phyloP scores from a whole-genome alignment of 2,329 filamentous ascomycete genomes.

The Clathrospora elynae region DNA sequence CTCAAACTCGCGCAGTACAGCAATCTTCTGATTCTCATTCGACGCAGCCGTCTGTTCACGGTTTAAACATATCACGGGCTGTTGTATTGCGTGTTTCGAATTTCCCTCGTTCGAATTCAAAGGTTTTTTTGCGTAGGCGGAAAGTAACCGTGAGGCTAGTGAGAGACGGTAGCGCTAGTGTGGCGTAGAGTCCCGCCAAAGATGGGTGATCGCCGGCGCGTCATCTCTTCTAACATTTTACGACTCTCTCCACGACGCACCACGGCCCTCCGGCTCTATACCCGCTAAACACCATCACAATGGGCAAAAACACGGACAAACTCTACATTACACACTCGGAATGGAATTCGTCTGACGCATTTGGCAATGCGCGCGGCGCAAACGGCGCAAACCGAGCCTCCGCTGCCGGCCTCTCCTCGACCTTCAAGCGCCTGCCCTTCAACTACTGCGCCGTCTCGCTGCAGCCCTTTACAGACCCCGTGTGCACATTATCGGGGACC shows the following conservation, averaged over 20 bases:
- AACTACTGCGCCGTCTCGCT: conserved; percentile 97
- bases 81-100: no score
- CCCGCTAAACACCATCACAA: conserved; percentile 12
- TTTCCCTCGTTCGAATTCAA: no score
- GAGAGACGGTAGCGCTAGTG: no score
- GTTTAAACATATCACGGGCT: no score
- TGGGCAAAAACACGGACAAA: conserved; percentile 51
- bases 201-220: not conserved
- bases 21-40: no score
- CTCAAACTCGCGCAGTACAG: no score
- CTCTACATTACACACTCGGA: conserved; percentile 89
- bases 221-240: not conserved
- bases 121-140: no score
- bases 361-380: conserved; percentile 77
- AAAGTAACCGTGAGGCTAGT: no score
- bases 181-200: not conserved
- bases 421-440: conserved; percentile 90
- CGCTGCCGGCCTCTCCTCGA: conserved; percentile 57
- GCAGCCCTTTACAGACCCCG: conserved; percentile 92
- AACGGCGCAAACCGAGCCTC: conserved; percentile 63
- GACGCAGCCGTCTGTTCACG: no score
- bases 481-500: conserved; percentile 84
- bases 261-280: no score
- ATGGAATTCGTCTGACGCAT: conserved; percentile 91
- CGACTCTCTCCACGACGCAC: not conserved